A percentile compares a stretch with the other conserved stretches of the same genome.
Evolutionary conservation across 2,329 filamentous ascomycete genomes (phyloP).

Genomic region (Neofusicoccum laricinum): DNA sequence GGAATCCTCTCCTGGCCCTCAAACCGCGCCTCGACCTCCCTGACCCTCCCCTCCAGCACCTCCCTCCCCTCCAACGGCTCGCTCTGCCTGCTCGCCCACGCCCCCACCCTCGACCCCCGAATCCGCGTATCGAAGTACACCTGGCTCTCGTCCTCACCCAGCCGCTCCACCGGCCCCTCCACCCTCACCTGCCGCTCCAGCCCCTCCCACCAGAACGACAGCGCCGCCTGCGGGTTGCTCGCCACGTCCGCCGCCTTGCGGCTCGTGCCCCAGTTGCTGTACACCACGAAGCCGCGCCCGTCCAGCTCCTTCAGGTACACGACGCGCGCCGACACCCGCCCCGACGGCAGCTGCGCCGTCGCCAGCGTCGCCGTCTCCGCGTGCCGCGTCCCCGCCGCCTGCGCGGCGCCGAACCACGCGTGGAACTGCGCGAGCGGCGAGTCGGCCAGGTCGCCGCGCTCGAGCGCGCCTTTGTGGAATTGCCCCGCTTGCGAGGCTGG

Average conservation of each 20-base stretch:
- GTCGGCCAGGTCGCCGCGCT: constrained; percentile 58
- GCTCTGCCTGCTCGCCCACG: constrained; percentile 91
- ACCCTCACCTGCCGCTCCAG: constrained; percentile 88
- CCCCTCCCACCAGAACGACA: constrained; percentile 89
- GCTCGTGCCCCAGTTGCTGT: constrained; percentile 86
- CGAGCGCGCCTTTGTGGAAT: constrained; percentile 67
- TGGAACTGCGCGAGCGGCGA: constrained; percentile 83
- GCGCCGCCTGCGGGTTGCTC: constrained; percentile 71
- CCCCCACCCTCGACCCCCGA: constrained; percentile 78
- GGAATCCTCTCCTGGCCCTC: constrained; percentile 75
- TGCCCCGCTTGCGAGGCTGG: constrained; percentile 64
- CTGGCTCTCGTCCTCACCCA: constrained; percentile 69
- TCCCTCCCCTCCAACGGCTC: constrained; percentile 67
- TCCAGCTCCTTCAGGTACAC: constrained; percentile 98
- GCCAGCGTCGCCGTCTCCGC: constrained; percentile 87
- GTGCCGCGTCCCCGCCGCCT: constrained; percentile 51
- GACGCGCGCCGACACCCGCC: constrained; percentile 77
- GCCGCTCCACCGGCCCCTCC: constrained; percentile 70
- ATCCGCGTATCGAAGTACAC: constrained; percentile 64
- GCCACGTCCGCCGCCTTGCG: constrained; percentile 65
- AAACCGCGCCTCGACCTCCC: constrained; percentile 73
- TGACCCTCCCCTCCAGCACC: constrained; percentile 73
- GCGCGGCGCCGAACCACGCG: constrained; percentile 78
- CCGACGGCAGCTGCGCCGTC: constrained; percentile 78
- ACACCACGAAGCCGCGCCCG: constrained; percentile 77